Percentiles rank a stretch among this genome's conserved stretches.
Evolutionary conservation across 1,139 yeast genomes (phyloP).

Genomic region (Saccharomyces hybrid): DNA sequence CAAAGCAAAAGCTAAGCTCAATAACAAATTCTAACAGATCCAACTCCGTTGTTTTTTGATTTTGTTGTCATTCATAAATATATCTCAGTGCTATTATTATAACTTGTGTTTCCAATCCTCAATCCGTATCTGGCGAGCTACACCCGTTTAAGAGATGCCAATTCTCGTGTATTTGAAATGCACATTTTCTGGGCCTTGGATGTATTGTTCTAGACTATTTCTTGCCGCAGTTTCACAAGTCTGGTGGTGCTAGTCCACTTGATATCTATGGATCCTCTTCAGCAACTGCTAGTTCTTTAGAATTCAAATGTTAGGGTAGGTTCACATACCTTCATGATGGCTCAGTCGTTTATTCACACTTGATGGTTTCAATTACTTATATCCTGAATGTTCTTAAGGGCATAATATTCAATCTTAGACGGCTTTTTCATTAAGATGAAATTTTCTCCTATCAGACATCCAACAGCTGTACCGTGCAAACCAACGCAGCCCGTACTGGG

Average conservation of each 20-base stretch:
- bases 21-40: background rate
- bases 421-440: background rate
- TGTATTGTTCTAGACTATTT: slow-evolving; percentile 36
- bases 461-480: background rate
- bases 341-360: background rate
- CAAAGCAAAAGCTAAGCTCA: slow-evolving; percentile 40
- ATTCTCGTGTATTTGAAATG: too few species aligned
- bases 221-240: background rate
- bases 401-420: background rate
- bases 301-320: background rate
- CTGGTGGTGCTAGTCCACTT: background rate
- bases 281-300: background rate
- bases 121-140: too few species aligned
- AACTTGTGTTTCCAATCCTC: slow-evolving; percentile 43
- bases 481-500: background rate
- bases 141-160: too few species aligned
- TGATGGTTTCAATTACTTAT: background rate
- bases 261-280: too few species aligned
- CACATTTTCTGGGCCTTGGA: too few species aligned
- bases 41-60: slow-evolving; percentile 28
- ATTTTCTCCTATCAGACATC: background rate
- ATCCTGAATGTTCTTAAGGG: background rate
- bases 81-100: slow-evolving; percentile 39
- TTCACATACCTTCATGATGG: background rate
- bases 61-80: slow-evolving; percentile 48